Base-by-base conservation (phyloP, 495 filamentous ascomycete species). In the Beverwykella pulmonaria region DNA sequence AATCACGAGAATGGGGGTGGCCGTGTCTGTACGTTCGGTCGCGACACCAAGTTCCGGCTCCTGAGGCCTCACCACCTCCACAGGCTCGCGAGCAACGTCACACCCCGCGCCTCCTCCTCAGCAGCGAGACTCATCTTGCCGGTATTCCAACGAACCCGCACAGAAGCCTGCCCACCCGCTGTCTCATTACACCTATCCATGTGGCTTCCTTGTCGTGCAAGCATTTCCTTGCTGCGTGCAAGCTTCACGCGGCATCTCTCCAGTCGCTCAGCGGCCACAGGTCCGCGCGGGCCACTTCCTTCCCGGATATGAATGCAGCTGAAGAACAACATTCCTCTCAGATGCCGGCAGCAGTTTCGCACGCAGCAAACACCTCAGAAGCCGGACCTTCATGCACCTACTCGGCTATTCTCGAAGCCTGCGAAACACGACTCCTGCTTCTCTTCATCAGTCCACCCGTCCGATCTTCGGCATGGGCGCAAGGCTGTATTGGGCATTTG, bases 171-270 rank as follows among this genome's bases (percentile, higher is more conserved):
- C 20, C 17, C 23, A 14, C 36, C 15, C 15, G 41, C 57, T 50
- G 60, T 56, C 12, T 63, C 60, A 55, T 63, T 50, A 47, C 55
- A 63, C 34, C 44, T 39, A 34, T 41, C 52, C 17, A 32, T 39
- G 61, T 50, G 61, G 61, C 61, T 65, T 50, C 12, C 6, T 48
- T n/a, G 23, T 50, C 17, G 59, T 46, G 49, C 22, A 56, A 30
- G 53, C 61, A 8, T 39, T 22, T 59, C 61, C 61, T 65, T 44
- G 60, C 52, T 53, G 52, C 59, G 29, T 4, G 47, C 57, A 53
- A 46, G 25, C 39, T 25, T n/a, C 53, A 57, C 46, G 53, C 61
- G 36, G 53, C 61, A 32, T 27, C 53, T 27, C 53, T 49, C 61
- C 20, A 65, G 46, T 59, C 63, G 53, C 56, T 55, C 17, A 60